Evolutionary conservation across 2,329 filamentous ascomycete genomes (phyloP), one percentile per base, ranked within the genome.

Genomic region (Exserohilum turcica): DNA sequence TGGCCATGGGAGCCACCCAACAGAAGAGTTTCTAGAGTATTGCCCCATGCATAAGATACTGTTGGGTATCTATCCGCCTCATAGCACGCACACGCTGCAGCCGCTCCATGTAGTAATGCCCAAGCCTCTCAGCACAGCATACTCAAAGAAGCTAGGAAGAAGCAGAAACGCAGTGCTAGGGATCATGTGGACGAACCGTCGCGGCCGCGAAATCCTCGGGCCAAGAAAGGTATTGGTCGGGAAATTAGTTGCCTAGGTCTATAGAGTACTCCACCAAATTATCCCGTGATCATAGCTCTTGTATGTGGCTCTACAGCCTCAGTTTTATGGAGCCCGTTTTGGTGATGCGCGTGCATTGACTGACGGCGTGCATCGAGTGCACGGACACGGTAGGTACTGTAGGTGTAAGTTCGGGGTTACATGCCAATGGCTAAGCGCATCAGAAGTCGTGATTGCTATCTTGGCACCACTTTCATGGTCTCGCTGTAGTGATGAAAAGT

Each of bases 301-400:
- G n/a, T n/a, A n/a, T n/a, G n/a, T n/a, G n/a, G n/a, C n/a, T n/a
- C 37, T 39, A 39, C 13, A 39, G 37, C 37, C 37, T 39, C 12
- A 39, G 15, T 39, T 28, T 39, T 28, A 21, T 39, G 37, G 15
- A 36, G 33, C 33, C 16, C 33, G 33, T 36, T 36, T 36, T 36
- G 33, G 33, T 36, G 33, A 36, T 36, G 33, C 33, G 33, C 37
- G 37, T 39, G 37, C 37, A 28, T 39, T 39, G 37, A 39, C 37
- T 39, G 37, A 39, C 37, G 37, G 37, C 37, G 37, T 39, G 37
- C 37, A 39, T 28, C 15, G 37, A 6, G 37, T 39, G 37, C 37
- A 39, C n/a, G 33, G 16, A 36, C 33, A 36, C 12, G 33, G 13
- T 36, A 36, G n/a, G n/a, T n/a, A n/a, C n/a, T n/a, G n/a, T n/a